Base-by-base conservation (phyloP, 2,329 filamentous ascomycete genomes). In the Canariomyces notabilis region DNA sequence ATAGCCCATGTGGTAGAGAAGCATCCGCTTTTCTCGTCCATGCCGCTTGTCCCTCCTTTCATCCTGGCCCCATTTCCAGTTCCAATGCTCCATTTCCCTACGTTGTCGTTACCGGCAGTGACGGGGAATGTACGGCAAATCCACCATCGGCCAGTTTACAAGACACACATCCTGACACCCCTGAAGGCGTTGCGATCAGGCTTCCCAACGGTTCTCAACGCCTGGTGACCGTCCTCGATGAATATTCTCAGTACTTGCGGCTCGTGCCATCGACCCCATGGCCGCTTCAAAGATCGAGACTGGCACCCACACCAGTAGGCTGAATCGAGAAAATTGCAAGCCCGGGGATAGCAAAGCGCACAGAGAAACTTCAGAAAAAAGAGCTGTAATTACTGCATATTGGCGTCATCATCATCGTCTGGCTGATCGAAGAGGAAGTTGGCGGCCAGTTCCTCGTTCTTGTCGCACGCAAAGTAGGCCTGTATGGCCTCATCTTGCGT, bases 361-460 rank as follows among this genome's bases (percentile, higher is more conserved):
- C 9, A 29, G 8, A 20, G 7, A n/a, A 49, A 42, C 20, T 36
- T 42, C 34, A 42, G 45, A 41, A 34, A 20, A 37, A 37, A 9
- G 8, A 33, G 29, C 26, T 12, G 16, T 15, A 23, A 26, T 48
- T 35, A 51, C 42, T 48, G 42, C 47, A 49, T 37, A 22, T 46
- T 48, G 8, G 44, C 26, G 11, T 50, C 47, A 19, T 85, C 82
- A 29, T 87, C 84, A 38, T 96, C 90, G 51, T 95, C 89, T 8
- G 90, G 90, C 70, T 97, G 89, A 60, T 98, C 93, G 64, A 98
- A 98, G 50, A 98, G 76, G 69, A 96, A 97, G 71, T 98, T 98
- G 54, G 93, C 93, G 1, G 93, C 93, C 42, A 98, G 77, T 69
- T 98, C 93, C 71, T 98, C 93, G 67, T 98, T 97, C 79, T 97